Conservation (phyloP, 2,329 filamentous ascomycete genomes). For the Ceratocystis ficicola region DNA sequence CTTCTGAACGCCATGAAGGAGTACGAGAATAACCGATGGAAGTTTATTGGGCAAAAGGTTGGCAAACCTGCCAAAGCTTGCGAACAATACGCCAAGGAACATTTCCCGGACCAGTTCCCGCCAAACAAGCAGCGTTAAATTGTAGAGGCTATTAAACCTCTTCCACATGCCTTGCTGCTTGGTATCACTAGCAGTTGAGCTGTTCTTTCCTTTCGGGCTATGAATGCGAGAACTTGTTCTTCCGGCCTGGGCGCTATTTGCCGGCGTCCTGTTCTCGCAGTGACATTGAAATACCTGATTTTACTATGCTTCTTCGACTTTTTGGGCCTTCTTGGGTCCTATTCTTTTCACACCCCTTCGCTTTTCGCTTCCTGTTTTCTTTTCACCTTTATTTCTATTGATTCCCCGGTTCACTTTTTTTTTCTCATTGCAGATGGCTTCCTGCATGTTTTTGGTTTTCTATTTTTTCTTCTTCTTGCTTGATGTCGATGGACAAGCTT, state of each 20-base stretch:
- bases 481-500: constrained; percentile 1
- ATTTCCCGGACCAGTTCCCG: constrained; percentile 48
- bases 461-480: constrained; percentile 8
- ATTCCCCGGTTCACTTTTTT: constrained; percentile 9
- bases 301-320: background rate
- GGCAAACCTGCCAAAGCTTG: constrained; percentile 86
- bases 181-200: background rate
- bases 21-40: constrained; percentile 98
- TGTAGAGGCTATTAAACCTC: background rate
- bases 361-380: constrained; percentile 5
- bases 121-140: constrained; percentile 20
- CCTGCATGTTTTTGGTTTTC: constrained; percentile 8
- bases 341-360: background rate
- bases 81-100: constrained; percentile 86
- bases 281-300: background rate
- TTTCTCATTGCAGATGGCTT: background rate
- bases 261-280: background rate
- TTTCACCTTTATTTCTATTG: constrained; percentile 9
- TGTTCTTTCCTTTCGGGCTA: background rate
- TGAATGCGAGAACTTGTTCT: background rate
- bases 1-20: constrained; percentile 93
- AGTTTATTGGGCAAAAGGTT: constrained; percentile 89
- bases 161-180: too few species aligned
- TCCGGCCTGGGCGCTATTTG: background rate
- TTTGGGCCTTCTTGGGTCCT: background rate